Percentiles rank a stretch among this genome's conserved stretches.
Evolutionary conservation across 129 eudicot genomes (phyloP).

Genomic region (Centella asiatica): DNA sequence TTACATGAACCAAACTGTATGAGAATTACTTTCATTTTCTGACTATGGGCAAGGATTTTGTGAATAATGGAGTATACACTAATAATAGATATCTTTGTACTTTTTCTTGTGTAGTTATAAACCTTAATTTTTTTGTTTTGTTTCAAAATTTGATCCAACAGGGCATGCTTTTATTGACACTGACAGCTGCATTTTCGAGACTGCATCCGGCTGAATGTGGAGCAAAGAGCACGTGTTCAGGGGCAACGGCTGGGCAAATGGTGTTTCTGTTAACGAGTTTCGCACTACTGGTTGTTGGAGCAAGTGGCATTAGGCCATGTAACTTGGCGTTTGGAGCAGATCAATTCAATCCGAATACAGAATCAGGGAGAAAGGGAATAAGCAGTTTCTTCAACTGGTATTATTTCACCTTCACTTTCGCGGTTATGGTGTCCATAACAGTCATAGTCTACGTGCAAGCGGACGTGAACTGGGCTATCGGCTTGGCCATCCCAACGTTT

Average conservation of each 20-base stretch:
- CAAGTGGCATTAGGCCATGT: constrained; percentile 13
- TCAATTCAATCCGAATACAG: constrained; percentile 15
- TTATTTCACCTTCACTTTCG: constrained; percentile 19
- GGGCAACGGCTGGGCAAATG: constrained; percentile 2
- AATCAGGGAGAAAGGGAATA: constrained; percentile 9
- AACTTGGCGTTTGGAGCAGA: constrained; percentile 14
- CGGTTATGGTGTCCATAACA: constrained; percentile 15
- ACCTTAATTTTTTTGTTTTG: no score
- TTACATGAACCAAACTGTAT: no score
- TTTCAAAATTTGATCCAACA: not conserved
- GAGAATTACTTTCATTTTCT: not conserved
- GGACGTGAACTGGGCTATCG: constrained; percentile 10
- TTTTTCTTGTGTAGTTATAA: no score
- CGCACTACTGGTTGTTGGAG: not conserved
- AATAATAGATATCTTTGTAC: no score
- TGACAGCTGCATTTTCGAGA: constrained; percentile 3
- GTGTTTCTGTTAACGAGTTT: not conserved
- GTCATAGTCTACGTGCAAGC: constrained; percentile 17
- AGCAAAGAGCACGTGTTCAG: constrained; percentile 1
- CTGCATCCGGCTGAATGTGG: constrained; percentile 11
- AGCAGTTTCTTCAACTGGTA: constrained; percentile 18
- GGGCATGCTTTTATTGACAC: constrained; percentile 11
- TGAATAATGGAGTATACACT: no score
- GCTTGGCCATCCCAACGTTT: constrained; percentile 8
- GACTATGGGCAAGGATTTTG: no score